A percentile compares a stretch with the other conserved stretches of the same genome.
Conservation (phyloP, 116 monocot species). For the Papilionanthe hybrid region DNA sequence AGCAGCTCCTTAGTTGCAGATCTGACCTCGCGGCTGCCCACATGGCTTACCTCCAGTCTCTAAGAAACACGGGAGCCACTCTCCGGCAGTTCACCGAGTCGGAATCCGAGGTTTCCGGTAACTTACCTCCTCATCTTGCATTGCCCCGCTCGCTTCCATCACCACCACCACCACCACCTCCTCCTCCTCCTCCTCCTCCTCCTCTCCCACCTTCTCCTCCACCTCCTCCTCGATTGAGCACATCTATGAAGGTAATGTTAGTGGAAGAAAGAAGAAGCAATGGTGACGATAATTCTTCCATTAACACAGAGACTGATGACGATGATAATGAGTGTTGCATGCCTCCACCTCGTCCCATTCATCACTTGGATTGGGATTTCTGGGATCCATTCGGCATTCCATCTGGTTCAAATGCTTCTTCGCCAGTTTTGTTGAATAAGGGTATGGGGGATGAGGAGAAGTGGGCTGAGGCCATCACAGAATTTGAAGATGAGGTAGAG, state of each 20-base stretch:
- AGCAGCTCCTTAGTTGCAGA: slow-evolving; percentile 54
- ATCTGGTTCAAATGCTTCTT: slow-evolving; percentile 22
- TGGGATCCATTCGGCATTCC: slow-evolving; percentile 53
- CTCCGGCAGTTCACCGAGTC: slow-evolving; percentile 61
- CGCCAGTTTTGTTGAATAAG: slow-evolving; percentile 16
- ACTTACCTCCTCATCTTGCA: slow-evolving; percentile 5
- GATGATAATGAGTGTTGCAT: slow-evolving; percentile 21
- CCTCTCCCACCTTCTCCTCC: slow-evolving; percentile 26
- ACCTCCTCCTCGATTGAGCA: slow-evolving; percentile 30
- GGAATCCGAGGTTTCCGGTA: slow-evolving; percentile 21
- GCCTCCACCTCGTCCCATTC: slow-evolving; percentile 44
- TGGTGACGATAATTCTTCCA: slow-evolving; percentile 14
- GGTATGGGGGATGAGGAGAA: slow-evolving; percentile 29
- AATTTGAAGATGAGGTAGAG: slow-evolving; percentile 56
- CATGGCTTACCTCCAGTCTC: slow-evolving; percentile 61
- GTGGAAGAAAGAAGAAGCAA: slow-evolving; percentile 8
- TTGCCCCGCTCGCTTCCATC: slow-evolving; percentile 41
- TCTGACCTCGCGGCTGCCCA: slow-evolving; percentile 49
- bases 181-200: slow-evolving; percentile 22
- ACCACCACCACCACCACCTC: slow-evolving; percentile 20
- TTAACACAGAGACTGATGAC: slow-evolving; percentile 11
- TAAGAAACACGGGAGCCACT: slow-evolving; percentile 72
- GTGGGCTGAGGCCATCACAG: slow-evolving; percentile 73
- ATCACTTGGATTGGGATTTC: slow-evolving; percentile 32
- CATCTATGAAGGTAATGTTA: slow-evolving; percentile 18